These are phyloP conservation scores for Kodamaea fungicola DNA, from an alignment of 1,139 yeast species.

Conservation along the genomic window DNA sequence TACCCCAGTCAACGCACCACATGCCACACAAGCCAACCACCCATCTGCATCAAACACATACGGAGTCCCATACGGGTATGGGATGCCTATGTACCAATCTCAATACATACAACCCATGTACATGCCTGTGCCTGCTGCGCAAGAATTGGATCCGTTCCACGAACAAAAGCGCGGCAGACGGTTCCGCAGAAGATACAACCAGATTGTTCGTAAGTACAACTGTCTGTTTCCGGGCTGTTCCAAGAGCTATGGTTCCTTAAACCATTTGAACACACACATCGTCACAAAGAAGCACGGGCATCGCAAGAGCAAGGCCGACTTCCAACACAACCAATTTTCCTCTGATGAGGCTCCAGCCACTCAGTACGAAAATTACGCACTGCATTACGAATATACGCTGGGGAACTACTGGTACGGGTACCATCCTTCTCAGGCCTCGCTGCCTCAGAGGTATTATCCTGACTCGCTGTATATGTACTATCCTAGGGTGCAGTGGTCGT, in stretches of 20 bases:
- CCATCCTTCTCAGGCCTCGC: conserved; percentile 9
- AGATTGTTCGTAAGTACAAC: conserved; percentile 62
- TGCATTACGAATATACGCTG: conserved; percentile 16
- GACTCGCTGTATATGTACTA: background rate
- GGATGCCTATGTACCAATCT: conserved; percentile 1
- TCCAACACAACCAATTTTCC: conserved; percentile 27
- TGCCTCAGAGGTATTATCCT: background rate
- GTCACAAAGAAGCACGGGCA: conserved; percentile 70
- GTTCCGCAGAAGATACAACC: conserved; percentile 66
- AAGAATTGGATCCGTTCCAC: conserved; percentile 10
- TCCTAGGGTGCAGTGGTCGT: background rate
- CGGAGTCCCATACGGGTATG: background rate
- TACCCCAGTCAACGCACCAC: background rate
- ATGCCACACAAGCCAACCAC: too few relatives aligned
- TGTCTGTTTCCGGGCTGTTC: conserved; percentile 61
- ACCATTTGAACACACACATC: conserved; percentile 76
- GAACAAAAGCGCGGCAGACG: conserved; percentile 30
- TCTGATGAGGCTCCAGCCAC: conserved; percentile 1
- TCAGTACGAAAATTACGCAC: conserved; percentile 6
- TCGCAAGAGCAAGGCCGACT: conserved; percentile 67
- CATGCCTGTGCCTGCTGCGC: background rate
- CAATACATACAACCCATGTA: background rate
- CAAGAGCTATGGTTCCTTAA: conserved; percentile 73
- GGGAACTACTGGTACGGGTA: conserved; percentile 30
- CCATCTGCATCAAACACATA: too few relatives aligned